These are phyloP conservation scores for Ophiostoma triangulosporum DNA, from an alignment of 2,329 filamentous ascomycete genomes.

Conservation along the genomic window DNA sequence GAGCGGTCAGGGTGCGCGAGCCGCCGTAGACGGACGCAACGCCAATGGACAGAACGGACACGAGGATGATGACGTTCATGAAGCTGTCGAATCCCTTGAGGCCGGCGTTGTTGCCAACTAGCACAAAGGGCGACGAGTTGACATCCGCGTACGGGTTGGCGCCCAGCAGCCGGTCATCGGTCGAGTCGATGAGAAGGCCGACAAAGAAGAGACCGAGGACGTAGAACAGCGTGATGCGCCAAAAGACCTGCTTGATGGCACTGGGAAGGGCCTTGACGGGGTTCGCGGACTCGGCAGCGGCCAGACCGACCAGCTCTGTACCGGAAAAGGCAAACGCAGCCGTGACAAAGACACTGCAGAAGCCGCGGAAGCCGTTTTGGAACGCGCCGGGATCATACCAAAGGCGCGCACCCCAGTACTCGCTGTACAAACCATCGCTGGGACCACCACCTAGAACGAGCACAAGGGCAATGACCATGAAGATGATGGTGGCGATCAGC, in stretches of 20 bases:
- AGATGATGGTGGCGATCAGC: constrained; percentile 42
- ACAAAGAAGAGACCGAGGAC: constrained; percentile 38
- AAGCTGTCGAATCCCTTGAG: constrained; percentile 39
- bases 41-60: constrained; percentile 45
- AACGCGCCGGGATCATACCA: constrained; percentile 44
- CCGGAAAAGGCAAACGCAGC: constrained; percentile 62
- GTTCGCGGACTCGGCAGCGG: constrained; percentile 57
- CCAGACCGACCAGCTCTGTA: constrained; percentile 62
- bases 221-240: constrained; percentile 44
- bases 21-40: constrained; percentile 47
- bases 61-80: constrained; percentile 46
- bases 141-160: constrained; percentile 31
- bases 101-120: constrained; percentile 40
- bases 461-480: constrained; percentile 49
- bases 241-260: constrained; percentile 68
- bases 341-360: constrained; percentile 59
- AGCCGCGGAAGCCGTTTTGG: constrained; percentile 59
- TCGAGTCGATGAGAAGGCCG: constrained; percentile 33
- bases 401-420: constrained; percentile 36
- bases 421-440: constrained; percentile 26
- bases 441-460: constrained; percentile 48
- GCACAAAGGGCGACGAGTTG: constrained; percentile 42
- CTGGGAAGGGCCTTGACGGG: constrained; percentile 61
- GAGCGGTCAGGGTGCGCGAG: constrained; percentile 43
- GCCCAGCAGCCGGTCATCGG: constrained; percentile 32